Base-by-base conservation (phyloP, 371 early-diverging fungal species). In the Mucor piriformis region DNA sequence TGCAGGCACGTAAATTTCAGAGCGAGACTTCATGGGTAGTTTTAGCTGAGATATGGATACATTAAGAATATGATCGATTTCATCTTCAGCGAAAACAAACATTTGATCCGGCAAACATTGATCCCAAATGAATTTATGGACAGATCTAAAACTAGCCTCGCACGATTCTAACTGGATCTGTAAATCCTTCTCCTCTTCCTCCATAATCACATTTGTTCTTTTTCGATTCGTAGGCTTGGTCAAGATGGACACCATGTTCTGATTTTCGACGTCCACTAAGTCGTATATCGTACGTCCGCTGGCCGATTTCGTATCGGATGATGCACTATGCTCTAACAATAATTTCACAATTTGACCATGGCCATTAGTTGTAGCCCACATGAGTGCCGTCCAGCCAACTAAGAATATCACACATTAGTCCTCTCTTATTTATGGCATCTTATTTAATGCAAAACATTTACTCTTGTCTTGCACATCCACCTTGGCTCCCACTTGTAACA, bases 301-400 rank as follows among this genome's bases (percentile, higher is more conserved):
- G 33, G 80, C 65, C 0, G 93, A 89, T 57, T 79, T 77, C 11
- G 86, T 70, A 6, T 79, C 72, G 4, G 87, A 75, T 23, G 86
- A 83, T 13, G 95, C 97, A 18, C 94, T 93, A 59, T 83, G 67
- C 32, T 87, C 90, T 23, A 95, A 61, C 29, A 96, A 79, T 16
- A 88, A 47, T 54, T 84, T 79, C 16, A 91, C 92, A 24, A 89
- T 78, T n/a, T 74, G 70, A 43, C 82, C 79, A 73, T 93, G 88
- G 54, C 88, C 88, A 76, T 93, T 95, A 47, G 89, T 88, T 37
- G 89, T 89, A 0, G 97, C 95, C 97, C 97, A 97, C 83, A 95
- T 88, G 3, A 46, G 15, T 24, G 95, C 87, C 6, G 95, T 92
- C 97, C 97, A 97, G 8, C 97, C 97, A 54, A 84, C 92, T 87